Base-by-base conservation (phyloP, 78 protist species). In the Dictyostelium brefeldianum region DNA sequence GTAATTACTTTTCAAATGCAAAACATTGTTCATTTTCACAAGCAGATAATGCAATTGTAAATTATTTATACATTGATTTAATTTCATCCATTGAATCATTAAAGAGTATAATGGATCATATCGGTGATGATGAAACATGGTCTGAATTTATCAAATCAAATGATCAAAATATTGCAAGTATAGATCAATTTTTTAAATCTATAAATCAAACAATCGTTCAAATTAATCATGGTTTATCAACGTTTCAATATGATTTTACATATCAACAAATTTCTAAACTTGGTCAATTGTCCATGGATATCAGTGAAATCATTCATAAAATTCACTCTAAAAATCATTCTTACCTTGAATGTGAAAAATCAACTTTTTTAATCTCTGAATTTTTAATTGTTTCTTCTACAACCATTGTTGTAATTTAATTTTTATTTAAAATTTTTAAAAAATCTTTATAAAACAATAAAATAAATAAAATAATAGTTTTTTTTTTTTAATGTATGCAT, bases 71-170 rank as follows among this genome's bases (percentile, higher is more conserved):
- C 41, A 64, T 65, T 67, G 36, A 87, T 31, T 64, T 87, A 5
- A 36, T 64, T 0, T 80, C 81, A n/a, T 77, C 93, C 25, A 56
- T 87, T 11, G 43, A 77, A 18, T 22, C 48, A 20, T 47, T 87
- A 48, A 29, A 77, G 54, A 18, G 50, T 27, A 62, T 87, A 15
- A 31, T 31, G 53, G 46, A 77, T 64, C 93, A 87, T 47, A 77
- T 87, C 18, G 59, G 69, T 50, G 85, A 87, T n/a, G 93, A 87
- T 51, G 93, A 87, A 77, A 87, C 93, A 50, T 87, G 93, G 93
- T 83, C 77, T 20, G 78, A 74, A 12, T 87, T 87, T 78, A 65
- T 20, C 18, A 9, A 50, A 50, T 41, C 47, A 15, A 85, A 74
- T 47, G 43, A 51, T 41, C 50, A 50, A 1, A 27, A 65, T 41